Percentiles rank a stretch among this genome's conserved stretches.
These are phyloP conservation scores for Micractinium sp. DNA, from an alignment of 139 green algal genomes.

Conservation along the genomic window DNA sequence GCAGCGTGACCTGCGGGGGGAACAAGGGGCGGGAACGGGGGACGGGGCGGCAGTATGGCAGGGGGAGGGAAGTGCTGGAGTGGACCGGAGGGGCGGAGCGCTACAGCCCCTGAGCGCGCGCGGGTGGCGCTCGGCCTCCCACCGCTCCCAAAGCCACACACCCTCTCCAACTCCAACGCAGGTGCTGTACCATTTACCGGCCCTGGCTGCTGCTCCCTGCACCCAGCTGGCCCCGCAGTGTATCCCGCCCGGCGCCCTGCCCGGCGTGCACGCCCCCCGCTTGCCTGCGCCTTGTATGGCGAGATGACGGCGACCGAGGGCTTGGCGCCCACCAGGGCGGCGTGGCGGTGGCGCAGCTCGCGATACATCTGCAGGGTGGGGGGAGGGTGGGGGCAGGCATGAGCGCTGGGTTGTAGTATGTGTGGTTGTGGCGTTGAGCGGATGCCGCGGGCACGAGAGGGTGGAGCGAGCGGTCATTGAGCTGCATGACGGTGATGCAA, in stretches of 20 bases:
- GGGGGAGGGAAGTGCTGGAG: too few relatives aligned
- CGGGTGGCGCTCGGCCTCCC: too few relatives aligned
- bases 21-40: not conserved
- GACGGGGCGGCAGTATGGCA: not conserved
- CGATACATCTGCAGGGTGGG: slow-evolving; percentile 42
- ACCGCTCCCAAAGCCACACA: too few relatives aligned
- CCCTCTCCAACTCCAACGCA: too few relatives aligned
- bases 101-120: not conserved
- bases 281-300: slow-evolving; percentile 91
- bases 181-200: too few relatives aligned
- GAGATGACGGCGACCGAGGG: slow-evolving; percentile 86
- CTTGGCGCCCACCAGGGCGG: slow-evolving; percentile 54
- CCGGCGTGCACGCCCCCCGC: not conserved
- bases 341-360: slow-evolving; percentile 52
- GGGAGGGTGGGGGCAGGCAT: not conserved
- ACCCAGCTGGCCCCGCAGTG: not conserved
- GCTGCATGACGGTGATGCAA: too few relatives aligned
- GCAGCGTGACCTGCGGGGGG: slow-evolving; percentile 26
- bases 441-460: too few relatives aligned
- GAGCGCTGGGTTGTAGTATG: not conserved
- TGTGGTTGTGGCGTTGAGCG: too few relatives aligned
- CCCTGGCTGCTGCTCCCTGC: too few relatives aligned
- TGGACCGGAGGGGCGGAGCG: too few relatives aligned
- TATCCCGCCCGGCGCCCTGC: too few relatives aligned
- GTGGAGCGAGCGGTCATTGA: too few relatives aligned